Conservation (phyloP, 345 rosid species). For the Rhizophora mangle region DNA sequence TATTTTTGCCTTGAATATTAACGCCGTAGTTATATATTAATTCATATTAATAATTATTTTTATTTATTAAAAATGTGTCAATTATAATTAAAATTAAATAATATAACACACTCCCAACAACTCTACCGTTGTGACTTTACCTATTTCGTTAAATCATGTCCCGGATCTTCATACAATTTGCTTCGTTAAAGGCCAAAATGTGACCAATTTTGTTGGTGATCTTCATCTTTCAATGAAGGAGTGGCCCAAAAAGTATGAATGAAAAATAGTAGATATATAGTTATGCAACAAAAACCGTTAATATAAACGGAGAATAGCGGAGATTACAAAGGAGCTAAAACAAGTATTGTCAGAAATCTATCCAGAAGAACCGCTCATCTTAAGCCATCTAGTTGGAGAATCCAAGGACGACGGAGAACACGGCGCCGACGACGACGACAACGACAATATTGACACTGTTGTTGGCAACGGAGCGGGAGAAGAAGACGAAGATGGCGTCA, state of each 20-base stretch:
- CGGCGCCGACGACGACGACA: conserved; percentile 37
- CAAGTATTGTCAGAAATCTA: no score
- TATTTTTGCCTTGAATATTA: no score
- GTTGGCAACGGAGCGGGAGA: conserved; percentile 5
- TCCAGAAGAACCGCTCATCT: conserved; percentile 28
- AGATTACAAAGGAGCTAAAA: background rate
- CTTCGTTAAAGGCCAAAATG: no score
- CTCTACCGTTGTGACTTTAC: no score
- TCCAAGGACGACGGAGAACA: conserved; percentile 53
- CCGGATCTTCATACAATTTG: no score
- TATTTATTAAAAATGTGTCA: no score
- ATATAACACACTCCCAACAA: no score
- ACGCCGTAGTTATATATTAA: no score
- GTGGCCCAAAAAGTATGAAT: background rate
- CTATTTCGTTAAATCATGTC: no score
- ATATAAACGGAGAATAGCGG: conserved; percentile 29
- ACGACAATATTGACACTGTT: background rate
- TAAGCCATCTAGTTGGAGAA: conserved; percentile 51
- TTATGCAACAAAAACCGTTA: conserved; percentile 39
- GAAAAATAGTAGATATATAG: background rate
- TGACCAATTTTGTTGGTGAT: no score
- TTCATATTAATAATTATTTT: no score
- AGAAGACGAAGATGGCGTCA: conserved; percentile 10
- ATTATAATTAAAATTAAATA: no score
- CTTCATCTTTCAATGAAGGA: background rate